Base-by-base conservation (phyloP, 805 yeast genomes). In the Kuraishia ogatae region DNA sequence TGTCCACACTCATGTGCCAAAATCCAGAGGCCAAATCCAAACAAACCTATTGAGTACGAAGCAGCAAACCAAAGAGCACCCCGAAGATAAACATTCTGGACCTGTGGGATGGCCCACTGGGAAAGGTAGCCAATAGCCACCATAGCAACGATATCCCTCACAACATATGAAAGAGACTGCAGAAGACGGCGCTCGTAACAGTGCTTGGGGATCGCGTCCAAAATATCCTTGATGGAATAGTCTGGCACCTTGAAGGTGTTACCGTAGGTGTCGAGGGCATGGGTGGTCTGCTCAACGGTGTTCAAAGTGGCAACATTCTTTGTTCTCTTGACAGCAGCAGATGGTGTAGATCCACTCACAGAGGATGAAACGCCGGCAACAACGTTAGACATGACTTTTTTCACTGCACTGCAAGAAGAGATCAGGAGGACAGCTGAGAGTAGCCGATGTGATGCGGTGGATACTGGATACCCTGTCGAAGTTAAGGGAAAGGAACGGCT, bases 1-100 rank as follows among this genome's bases (percentile, higher is more conserved):
- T 89, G 96, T 58, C 96, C 96, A 76, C 96, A 89, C 71, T 89
- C 96, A 71, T 89, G 96, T 54, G 96, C 94, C 72, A 89, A 66
- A 52, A 89, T 86, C 96, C 96, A 89, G 52, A 85, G 54, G 51
- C 96, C 96, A 29, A 91, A 84, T 56, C 84, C 84, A 57, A 86
- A 80, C 55, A 88, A 72, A 28, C 93, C 90, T 62, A 81, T 80
- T 50, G 72, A 65, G 54, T 77, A 64, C 20, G 82, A 69, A 65
- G 86, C 84, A 19, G 66, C 69, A 47, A 75, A 60, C 93, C 94
- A 88, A 51, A 80, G 78, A 7, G 72, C 66, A 56, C 78, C 77
- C 59, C 94, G 78, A 6, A 76, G 63, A 13, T 66, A 59, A 39
- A 63, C 61, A 57, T 69, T 68, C 21, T 80, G 77, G 50, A 85